A percentile compares a stretch with the other conserved stretches of the same genome.
These are phyloP conservation scores for Smallanthus sonchifolius DNA, from an alignment of 129 eudicot genomes.

Conservation along the genomic window DNA sequence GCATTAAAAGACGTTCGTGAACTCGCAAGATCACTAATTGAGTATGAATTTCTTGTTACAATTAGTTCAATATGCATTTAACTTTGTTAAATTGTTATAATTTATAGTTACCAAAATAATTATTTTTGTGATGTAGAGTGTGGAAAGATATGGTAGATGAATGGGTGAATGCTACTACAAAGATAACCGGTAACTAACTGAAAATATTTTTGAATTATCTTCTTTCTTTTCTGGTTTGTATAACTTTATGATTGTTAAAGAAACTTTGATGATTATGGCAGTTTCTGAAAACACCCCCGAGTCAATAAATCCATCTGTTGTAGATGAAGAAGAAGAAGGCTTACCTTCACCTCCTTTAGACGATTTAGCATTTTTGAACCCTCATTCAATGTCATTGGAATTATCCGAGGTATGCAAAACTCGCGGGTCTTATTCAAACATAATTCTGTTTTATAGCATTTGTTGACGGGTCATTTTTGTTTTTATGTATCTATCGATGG, in stretches of 20 bases:
- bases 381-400: slow-evolving; percentile 56
- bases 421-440: not conserved
- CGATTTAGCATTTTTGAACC: slow-evolving; percentile 71
- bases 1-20: slow-evolving; percentile 53
- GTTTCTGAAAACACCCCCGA: slow-evolving; percentile 60
- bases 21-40: slow-evolving; percentile 42
- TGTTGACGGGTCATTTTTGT: slow-evolving; percentile 26
- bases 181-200: slow-evolving; percentile 37
- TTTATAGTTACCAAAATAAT: not conserved
- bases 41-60: slow-evolving; percentile 45
- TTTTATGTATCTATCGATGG: slow-evolving; percentile 12
- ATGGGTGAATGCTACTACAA: slow-evolving; percentile 48
- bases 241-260: not conserved
- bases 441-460: slow-evolving; percentile 2
- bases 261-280: not conserved
- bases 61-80: slow-evolving; percentile 15
- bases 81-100: not conserved
- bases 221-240: not conserved
- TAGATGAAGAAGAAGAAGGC: slow-evolving; percentile 89
- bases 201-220: not conserved
- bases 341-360: slow-evolving; percentile 96
- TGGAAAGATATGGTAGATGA: slow-evolving; percentile 81
- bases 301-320: slow-evolving; percentile 65
- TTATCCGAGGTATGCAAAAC: slow-evolving; percentile 52
- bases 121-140: slow-evolving; percentile 37